These are phyloP conservation scores for Vigna hirtella DNA, from an alignment of 306 rosid species.

Conservation along the genomic window DNA sequence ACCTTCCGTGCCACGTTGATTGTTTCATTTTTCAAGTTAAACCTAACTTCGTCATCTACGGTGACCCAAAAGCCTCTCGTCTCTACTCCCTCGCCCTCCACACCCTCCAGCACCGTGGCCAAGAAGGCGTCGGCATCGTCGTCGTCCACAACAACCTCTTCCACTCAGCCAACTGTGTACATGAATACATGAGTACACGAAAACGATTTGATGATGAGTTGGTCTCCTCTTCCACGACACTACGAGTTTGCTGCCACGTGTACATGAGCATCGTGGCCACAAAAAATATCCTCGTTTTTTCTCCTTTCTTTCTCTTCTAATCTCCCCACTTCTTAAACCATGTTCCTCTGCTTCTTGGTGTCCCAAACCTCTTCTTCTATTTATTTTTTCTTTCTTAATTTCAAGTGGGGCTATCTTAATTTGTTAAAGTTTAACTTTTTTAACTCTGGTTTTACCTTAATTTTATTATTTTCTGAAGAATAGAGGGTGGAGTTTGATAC, in stretches of 20 bases:
- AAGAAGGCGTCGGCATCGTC: no score
- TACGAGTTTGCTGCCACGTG: constrained; percentile 62
- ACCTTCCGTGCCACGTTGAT: no score
- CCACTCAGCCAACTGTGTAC: no score
- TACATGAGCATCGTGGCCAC: constrained; percentile 46
- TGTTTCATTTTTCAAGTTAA: no score
- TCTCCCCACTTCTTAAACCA: constrained; percentile 58
- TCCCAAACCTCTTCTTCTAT: constrained; percentile 1
- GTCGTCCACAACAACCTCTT: no score
- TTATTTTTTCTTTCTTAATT: constrained; percentile 27
- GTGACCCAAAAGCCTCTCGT: no score
- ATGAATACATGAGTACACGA: no score
- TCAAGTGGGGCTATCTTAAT: constrained; percentile 7
- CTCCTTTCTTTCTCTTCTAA: background rate
- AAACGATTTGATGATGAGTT: background rate
- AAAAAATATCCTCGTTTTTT: constrained; percentile 56
- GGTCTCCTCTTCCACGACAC: constrained; percentile 72
- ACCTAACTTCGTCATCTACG: no score
- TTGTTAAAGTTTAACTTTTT: background rate
- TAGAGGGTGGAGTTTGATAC: background rate
- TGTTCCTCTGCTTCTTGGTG: background rate
- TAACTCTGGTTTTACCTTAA: background rate
- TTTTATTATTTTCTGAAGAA: background rate
- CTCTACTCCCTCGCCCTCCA: no score
- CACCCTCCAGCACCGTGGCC: no score